Conservation (phyloP, 345 rosid genomes). For the Moringa oleifera region DNA sequence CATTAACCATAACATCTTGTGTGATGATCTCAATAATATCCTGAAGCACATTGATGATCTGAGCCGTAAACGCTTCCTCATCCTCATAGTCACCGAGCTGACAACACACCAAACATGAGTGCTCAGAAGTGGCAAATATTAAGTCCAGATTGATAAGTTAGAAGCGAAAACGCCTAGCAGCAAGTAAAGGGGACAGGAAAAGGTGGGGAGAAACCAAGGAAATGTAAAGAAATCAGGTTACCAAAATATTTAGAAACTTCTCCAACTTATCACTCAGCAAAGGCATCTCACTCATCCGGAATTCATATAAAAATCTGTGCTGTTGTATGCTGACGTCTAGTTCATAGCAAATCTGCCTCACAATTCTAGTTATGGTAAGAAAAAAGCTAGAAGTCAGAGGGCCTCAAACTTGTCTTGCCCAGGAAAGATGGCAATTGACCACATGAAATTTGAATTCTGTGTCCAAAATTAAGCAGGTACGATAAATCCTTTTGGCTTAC, state of each 20-base stretch:
- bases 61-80: slow-evolving; percentile 42
- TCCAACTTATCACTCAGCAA: slow-evolving; percentile 66
- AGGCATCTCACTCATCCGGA: slow-evolving; percentile 73
- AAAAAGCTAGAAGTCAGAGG: neutral
- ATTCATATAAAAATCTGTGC: slow-evolving; percentile 44
- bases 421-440: neutral
- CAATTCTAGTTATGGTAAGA: slow-evolving; percentile 37
- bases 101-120: slow-evolving; percentile 17
- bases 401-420: neutral
- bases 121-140: neutral
- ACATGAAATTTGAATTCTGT: neutral
- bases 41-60: slow-evolving; percentile 82
- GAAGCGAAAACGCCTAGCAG: neutral
- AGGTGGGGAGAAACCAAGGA: neutral
- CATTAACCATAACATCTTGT: slow-evolving; percentile 68
- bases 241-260: slow-evolving; percentile 73
- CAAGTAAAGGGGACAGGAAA: neutral
- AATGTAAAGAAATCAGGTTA: slow-evolving; percentile 19
- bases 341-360: slow-evolving; percentile 48
- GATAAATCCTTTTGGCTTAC: slow-evolving; percentile 35
- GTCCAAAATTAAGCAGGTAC: slow-evolving; percentile 5
- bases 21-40: slow-evolving; percentile 85
- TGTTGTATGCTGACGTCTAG: slow-evolving; percentile 46
- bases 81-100: slow-evolving; percentile 48
- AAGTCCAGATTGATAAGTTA: slow-evolving; percentile 8